phyloP scores from a whole-genome alignment of 2,329 filamentous ascomycete species.

The Cercospora sp. region DNA sequence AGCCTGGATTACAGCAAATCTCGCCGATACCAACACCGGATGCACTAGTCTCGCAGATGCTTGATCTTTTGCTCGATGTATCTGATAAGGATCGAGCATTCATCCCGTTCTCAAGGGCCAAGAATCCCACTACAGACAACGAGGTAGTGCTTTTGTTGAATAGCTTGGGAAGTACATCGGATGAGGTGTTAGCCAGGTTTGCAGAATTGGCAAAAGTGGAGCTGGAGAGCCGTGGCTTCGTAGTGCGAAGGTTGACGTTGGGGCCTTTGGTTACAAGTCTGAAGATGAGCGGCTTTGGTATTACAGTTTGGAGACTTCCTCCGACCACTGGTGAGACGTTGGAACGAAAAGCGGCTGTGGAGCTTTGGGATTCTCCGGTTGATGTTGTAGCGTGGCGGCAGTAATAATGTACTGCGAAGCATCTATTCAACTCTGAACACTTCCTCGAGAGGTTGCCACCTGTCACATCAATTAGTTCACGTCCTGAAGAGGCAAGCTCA shows the following conservation, averaged over 20 bases:
- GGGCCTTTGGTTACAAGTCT: slow-evolving; percentile 42
- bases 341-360: slow-evolving; percentile 34
- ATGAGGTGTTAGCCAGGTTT: slow-evolving; percentile 41
- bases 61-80: slow-evolving; percentile 40
- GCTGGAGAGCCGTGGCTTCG: slow-evolving; percentile 36
- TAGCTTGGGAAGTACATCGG: slow-evolving; percentile 41
- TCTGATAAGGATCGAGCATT: slow-evolving; percentile 40
- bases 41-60: slow-evolving; percentile 39
- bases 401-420: slow-evolving; percentile 19
- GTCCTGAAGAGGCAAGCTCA: too few relatives aligned
- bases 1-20: slow-evolving; percentile 61
- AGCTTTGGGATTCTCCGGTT: slow-evolving; percentile 41
- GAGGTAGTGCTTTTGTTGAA: slow-evolving; percentile 42
- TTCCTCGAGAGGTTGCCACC: slow-evolving; percentile 64
- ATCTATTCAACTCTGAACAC: slow-evolving; percentile 57
- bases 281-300: slow-evolving; percentile 44
- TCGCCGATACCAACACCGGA: slow-evolving; percentile 46
- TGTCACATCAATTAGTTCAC: background rate
- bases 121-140: slow-evolving; percentile 34
- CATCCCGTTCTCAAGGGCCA: slow-evolving; percentile 39
- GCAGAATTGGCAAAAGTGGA: slow-evolving; percentile 39
- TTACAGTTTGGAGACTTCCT: slow-evolving; percentile 43
- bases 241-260: slow-evolving; percentile 38
- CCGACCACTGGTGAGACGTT: slow-evolving; percentile 35
- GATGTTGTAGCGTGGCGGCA: slow-evolving; percentile 43